Evolutionary conservation across 2,329 filamentous ascomycete species (phyloP).

Genomic region (Trichoderma sp.): DNA sequence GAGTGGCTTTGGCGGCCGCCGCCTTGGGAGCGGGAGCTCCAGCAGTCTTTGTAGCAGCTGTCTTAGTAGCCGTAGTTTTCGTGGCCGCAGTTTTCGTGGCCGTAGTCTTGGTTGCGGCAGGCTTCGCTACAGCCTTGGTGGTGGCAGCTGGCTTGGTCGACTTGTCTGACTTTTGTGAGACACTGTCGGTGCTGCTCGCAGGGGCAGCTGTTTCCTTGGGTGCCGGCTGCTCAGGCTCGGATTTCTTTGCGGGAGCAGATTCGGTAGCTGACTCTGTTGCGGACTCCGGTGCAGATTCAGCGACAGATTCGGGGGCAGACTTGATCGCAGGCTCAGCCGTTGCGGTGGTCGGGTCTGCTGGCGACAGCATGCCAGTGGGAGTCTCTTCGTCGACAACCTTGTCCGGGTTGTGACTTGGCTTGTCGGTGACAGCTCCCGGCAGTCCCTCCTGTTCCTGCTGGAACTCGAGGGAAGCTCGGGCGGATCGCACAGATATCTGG

Average conservation of each 20-base stretch:
- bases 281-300: neutral
- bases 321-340: conserved; percentile 5
- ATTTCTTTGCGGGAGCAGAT: neutral
- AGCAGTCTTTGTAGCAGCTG: conserved; percentile 29
- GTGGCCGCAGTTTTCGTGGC: neutral
- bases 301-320: neutral
- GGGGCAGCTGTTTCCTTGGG: neutral
- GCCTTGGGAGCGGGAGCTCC: neutral
- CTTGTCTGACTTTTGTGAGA: neutral
- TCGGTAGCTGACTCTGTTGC: neutral
- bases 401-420: conserved; percentile 43
- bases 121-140: neutral
- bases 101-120: neutral
- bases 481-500: conserved; percentile 36
- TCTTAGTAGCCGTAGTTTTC: neutral
- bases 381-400: conserved; percentile 45
- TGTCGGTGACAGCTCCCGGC: conserved; percentile 32
- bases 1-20: conserved; percentile 23
- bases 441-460: conserved; percentile 2
- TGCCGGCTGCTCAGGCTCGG: conserved; percentile 1
- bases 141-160: neutral
- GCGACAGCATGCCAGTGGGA: conserved; percentile 33
- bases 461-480: neutral
- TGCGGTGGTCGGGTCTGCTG: conserved; percentile 32
- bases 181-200: neutral